phyloP scores from a whole-genome alignment of 768 basidiomycete genomes.

The Candolleomyces eurysporus region DNA sequence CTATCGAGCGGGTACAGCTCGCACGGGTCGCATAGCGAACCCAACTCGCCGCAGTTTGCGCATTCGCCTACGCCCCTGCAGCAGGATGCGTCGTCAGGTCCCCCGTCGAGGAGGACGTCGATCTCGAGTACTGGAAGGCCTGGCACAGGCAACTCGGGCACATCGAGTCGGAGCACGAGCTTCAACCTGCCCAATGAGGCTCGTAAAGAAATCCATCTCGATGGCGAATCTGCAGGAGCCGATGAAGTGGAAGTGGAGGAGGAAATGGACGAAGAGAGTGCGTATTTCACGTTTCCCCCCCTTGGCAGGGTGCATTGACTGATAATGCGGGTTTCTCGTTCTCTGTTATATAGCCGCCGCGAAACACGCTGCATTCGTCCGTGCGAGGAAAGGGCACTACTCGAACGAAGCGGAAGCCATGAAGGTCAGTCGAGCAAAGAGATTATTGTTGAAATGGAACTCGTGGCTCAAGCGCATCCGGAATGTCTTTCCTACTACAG shows the following conservation, averaged over 20 bases:
- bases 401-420: constrained; percentile 91
- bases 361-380: constrained; percentile 80
- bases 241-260: constrained; percentile 75
- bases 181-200: constrained; percentile 78
- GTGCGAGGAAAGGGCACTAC: constrained; percentile 80
- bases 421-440: constrained; percentile 56
- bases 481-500: constrained; percentile 31
- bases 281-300: constrained; percentile 21
- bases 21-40: constrained; percentile 24
- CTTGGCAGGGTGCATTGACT: neutral
- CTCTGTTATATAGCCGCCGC: constrained; percentile 53
- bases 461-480: neutral
- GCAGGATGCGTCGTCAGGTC: constrained; percentile 48
- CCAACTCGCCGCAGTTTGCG: constrained; percentile 24
- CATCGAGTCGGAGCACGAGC: constrained; percentile 78
- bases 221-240: constrained; percentile 51
- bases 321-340: neutral
- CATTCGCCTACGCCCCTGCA: constrained; percentile 60
- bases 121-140: constrained; percentile 60
- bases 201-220: constrained; percentile 53
- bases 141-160: constrained; percentile 47
- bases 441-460: neutral
- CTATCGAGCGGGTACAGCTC: constrained; percentile 45
- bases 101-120: constrained; percentile 74
- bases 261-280: constrained; percentile 89